A percentile compares a stretch with the other conserved stretches of the same genome.
These are phyloP conservation scores for Malus sieversii DNA, from an alignment of 306 rosid species.

Conservation along the genomic window DNA sequence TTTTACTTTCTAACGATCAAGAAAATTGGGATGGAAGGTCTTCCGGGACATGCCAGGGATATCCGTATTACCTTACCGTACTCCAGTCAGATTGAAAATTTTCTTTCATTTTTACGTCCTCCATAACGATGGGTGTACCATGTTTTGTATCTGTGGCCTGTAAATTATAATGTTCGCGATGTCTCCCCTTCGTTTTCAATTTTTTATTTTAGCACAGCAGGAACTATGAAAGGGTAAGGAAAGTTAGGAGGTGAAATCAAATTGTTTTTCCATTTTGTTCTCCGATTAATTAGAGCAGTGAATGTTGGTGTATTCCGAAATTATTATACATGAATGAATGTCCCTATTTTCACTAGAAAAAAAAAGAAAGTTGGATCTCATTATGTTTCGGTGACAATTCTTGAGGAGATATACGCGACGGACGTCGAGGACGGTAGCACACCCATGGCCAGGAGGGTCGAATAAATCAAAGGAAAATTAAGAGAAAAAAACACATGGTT, in stretches of 20 bases:
- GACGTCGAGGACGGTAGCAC: too few species aligned
- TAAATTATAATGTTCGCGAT: conserved; percentile 24
- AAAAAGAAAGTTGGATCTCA: not conserved
- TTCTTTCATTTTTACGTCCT: conserved; percentile 3
- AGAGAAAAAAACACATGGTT: too few species aligned
- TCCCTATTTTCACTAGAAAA: not conserved
- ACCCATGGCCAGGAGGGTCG: not conserved
- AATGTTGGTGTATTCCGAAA: not conserved
- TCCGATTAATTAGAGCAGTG: conserved; percentile 20
- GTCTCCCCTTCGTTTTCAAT: conserved; percentile 3
- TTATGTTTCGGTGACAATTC: not conserved
- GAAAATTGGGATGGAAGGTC: conserved; percentile 16
- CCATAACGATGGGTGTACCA: not conserved
- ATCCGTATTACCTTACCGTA: conserved; percentile 66
- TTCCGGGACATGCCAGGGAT: conserved; percentile 76
- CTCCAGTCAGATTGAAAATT: conserved; percentile 57
- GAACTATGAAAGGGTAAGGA: conserved; percentile 19
- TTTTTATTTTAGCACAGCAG: conserved; percentile 14
- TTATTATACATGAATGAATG: not conserved
- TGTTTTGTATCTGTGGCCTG: conserved; percentile 25
- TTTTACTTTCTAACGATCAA: conserved; percentile 24
- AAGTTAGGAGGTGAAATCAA: conserved; percentile 16
- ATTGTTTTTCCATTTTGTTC: conserved; percentile 23
- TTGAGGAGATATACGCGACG: not conserved
- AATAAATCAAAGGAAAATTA: not conserved